A percentile compares a stretch with the other conserved stretches of the same genome.
These are phyloP conservation scores for Solanum medicagineum DNA, from an alignment of 257 asterid genomes.

Conservation along the genomic window DNA sequence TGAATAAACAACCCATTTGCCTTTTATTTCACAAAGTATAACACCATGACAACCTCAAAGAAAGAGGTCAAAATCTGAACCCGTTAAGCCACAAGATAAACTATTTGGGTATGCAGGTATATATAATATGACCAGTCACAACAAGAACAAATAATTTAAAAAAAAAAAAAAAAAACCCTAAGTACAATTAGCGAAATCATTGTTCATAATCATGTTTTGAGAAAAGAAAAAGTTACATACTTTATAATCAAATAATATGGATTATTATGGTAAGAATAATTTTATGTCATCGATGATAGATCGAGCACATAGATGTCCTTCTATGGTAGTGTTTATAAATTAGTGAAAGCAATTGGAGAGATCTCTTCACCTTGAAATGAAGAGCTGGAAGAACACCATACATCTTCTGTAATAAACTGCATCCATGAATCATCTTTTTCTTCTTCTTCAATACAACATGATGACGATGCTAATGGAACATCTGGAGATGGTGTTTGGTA, in stretches of 20 bases:
- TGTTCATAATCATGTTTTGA: constrained; percentile 9
- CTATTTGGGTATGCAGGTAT: constrained; percentile 16
- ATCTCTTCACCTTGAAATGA: constrained; percentile 43
- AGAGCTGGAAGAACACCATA: constrained; percentile 61
- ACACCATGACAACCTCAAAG: constrained; percentile 17
- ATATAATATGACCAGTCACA: constrained; percentile 7
- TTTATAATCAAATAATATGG: neutral
- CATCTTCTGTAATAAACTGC: constrained; percentile 90
- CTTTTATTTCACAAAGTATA: constrained; percentile 30
- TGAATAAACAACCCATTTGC: neutral
- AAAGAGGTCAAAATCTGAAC: constrained; percentile 33
- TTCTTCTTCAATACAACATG: constrained; percentile 46
- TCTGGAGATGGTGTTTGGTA: constrained; percentile 68
- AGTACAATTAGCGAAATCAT: constrained; percentile 49
- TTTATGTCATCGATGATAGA: neutral
- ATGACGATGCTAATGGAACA: constrained; percentile 57
- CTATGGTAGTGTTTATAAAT: constrained; percentile 13
- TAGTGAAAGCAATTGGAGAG: constrained; percentile 45
- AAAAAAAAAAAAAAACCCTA: constrained; percentile 12
- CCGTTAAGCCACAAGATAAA: constrained; percentile 28
- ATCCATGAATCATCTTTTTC: constrained; percentile 91
- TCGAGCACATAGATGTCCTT: neutral
- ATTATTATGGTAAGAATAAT: neutral
- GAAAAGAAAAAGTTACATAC: constrained; percentile 7
- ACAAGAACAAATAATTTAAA: constrained; percentile 9